Evolutionary conservation across 208 protist genomes (phyloP), one percentile per base, ranked within the genome.

Genomic region (Acanthamoeba castellanii): DNA sequence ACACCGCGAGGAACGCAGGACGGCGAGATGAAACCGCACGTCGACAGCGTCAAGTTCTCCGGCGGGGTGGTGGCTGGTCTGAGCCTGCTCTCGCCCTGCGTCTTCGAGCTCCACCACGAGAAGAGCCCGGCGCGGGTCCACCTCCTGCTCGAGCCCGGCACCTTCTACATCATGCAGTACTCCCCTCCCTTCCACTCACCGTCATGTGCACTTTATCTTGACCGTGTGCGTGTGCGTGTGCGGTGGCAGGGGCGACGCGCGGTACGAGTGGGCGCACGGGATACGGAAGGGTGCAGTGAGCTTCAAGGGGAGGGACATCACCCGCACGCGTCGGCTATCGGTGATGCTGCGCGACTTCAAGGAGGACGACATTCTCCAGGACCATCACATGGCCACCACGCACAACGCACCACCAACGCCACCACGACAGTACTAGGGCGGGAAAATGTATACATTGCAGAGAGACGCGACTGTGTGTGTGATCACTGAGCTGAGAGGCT

Each of bases 31-130:
- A 94, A 82, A 27, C 59, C 66, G 32, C 89, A 94, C 47, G 89
- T 94, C 8, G 89, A 94, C 47, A 94, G 89, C 37, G 34, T 94
- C 89, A 94, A 94, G 89, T 94, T 94, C 50, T 94, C 89, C 3
- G 89, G 89, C 32, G 89, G 66, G 9, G 25, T 82, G 11, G 89
- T 94, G 37, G 89, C 89, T 14, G 89, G 89, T 16, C 70, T 94
- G 42, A 82, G 66, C 68, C 68, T 94, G 20, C 70, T 94, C 50
- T 66, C 89, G 14, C 89, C 89, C 4, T 94, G 89, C 50, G 89
- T 94, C 9, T 82, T 94, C 22, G 68, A 74, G 50, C 68, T 94
- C 5, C 89, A 82, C 37, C 68, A 82, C n/a, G 89, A 94, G 70
- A 82, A 94, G 89, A 94, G 68, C 30, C 50, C 66, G 18, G 89